Percentiles rank a stretch among this genome's conserved stretches.
phyloP scores from a whole-genome alignment of 2,329 filamentous ascomycete genomes.

The Colletotrichum horii region DNA sequence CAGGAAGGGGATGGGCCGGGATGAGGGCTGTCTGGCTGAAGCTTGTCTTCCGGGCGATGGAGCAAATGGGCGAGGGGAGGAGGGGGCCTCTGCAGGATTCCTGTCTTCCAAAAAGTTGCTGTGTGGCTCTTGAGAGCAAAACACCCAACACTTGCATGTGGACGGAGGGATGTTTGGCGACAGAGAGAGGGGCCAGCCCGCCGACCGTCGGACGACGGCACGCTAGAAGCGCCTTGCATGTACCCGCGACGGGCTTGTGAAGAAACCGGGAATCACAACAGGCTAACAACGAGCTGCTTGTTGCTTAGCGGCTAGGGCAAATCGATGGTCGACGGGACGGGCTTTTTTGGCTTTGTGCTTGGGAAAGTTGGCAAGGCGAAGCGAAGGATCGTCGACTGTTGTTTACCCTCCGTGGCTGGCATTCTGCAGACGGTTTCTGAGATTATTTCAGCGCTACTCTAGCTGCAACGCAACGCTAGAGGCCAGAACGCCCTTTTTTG shows the following conservation, averaged over 20 bases:
- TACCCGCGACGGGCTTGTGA: background rate
- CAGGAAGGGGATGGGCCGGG: conserved; percentile 5
- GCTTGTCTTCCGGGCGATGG: conserved; percentile 10
- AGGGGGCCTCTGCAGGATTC: background rate
- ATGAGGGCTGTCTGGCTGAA: conserved; percentile 14
- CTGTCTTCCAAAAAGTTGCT: background rate
- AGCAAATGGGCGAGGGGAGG: background rate
- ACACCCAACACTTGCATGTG: conserved; percentile 14
- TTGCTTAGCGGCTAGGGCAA: background rate
- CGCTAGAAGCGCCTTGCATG: conserved; percentile 13
- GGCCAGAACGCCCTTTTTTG: background rate
- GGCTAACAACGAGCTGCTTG: background rate
- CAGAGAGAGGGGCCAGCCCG: background rate
- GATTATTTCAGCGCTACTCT: background rate
- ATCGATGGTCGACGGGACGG: background rate
- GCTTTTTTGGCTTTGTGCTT: background rate
- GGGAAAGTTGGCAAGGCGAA: background rate
- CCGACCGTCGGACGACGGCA: conserved; percentile 15
- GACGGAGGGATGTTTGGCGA: background rate
- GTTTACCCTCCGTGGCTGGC: background rate
- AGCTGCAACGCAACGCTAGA: background rate
- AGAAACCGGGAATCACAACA: background rate
- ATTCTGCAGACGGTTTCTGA: background rate
- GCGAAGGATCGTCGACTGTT: background rate
- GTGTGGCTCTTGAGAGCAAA: background rate